Conservation (phyloP, 2,329 filamentous ascomycete species). For the Graphilbum sp. region DNA sequence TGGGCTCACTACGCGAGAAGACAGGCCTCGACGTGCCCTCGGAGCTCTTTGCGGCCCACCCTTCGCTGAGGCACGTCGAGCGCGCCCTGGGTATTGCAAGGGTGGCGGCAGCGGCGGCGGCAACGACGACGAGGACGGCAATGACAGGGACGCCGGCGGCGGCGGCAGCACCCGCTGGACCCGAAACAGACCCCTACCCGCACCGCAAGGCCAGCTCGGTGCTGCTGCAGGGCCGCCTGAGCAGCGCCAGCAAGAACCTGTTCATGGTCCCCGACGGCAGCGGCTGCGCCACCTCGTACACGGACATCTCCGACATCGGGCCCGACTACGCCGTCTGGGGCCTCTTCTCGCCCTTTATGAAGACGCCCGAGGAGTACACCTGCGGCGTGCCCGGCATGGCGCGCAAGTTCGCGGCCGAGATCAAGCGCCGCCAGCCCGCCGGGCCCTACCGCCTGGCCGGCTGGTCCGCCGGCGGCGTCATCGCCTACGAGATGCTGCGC, state of each 20-base stretch:
- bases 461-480: constrained; percentile 64
- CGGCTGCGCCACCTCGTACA: constrained; percentile 51
- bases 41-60: constrained; percentile 44
- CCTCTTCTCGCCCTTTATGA: constrained; percentile 58
- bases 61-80: constrained; percentile 49
- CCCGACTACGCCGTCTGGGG: constrained; percentile 30
- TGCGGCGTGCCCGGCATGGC: constrained; percentile 51
- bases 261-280: constrained; percentile 40
- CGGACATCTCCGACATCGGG: constrained; percentile 37
- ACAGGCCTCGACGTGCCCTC: constrained; percentile 36
- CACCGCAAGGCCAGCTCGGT: constrained; percentile 32
- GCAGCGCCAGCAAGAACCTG: constrained; percentile 28
- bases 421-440: constrained; percentile 51
- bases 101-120: too few relatives aligned
- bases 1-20: constrained; percentile 36
- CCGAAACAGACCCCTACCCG: constrained; percentile 28
- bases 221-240: constrained; percentile 33
- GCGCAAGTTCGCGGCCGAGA: constrained; percentile 49
- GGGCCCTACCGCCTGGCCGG: constrained; percentile 55
- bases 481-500: constrained; percentile 49
- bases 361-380: constrained; percentile 46
- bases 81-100: constrained; percentile 41
- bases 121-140: constrained; percentile 12
- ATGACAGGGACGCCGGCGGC: constrained; percentile 8
- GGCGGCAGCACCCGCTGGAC: constrained; percentile 11